phyloP scores from a whole-genome alignment of 75 land plant species.

The Pinus albicaulis region DNA sequence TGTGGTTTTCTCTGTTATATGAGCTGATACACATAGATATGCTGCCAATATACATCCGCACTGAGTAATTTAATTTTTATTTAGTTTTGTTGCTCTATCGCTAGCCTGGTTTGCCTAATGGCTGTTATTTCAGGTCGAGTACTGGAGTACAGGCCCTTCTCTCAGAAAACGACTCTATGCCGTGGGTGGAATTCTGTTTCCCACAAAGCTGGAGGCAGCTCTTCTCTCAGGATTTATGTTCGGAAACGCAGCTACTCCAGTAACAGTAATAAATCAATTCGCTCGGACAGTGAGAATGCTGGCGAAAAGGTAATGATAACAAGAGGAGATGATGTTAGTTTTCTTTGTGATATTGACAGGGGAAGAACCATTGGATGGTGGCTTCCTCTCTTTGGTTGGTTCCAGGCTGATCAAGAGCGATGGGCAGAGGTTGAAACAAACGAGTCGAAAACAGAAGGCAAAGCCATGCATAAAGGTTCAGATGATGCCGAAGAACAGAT shows the following conservation, averaged over 20 bases:
- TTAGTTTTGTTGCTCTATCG: not conserved
- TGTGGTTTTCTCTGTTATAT: no score
- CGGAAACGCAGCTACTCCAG: not conserved
- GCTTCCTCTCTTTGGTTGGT: no score
- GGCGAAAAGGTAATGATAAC: not conserved
- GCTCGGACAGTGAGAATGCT: not conserved
- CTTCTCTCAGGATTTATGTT: not conserved
- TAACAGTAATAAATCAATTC: not conserved
- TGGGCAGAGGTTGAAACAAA: no score
- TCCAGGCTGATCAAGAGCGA: no score
- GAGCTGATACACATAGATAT: no score
- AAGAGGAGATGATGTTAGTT: no score
- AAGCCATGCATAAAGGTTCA: no score
- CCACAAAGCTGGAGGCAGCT: not conserved
- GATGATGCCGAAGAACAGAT: no score
- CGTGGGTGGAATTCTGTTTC: not conserved
- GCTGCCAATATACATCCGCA: no score
- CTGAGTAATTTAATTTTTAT: no score
- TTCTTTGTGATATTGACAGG: no score
- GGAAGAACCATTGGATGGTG: no score
- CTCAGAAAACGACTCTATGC: not conserved
- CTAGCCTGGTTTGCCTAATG: not conserved
- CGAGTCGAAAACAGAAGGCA: not conserved
- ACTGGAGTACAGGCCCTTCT: not conserved
- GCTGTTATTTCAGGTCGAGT: not conserved